Evolutionary conservation across 2,329 filamentous ascomycete species (phyloP).

Genomic region (Sclerotinia sclerotiorum): DNA sequence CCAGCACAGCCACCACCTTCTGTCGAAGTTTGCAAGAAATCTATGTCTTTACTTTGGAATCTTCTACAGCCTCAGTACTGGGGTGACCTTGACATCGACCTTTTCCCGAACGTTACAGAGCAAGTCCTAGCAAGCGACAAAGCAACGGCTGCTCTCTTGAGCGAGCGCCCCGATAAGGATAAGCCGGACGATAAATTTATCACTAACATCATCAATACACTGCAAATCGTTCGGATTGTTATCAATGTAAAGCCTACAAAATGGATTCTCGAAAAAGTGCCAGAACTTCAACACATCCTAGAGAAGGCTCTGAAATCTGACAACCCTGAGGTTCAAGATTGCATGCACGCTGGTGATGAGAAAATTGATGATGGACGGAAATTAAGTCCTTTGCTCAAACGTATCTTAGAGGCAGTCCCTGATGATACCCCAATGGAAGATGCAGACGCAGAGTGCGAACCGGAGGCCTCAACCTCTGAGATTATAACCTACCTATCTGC

Average conservation of each 20-base stretch:
- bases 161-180: slow-evolving; percentile 62
- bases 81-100: slow-evolving; percentile 87
- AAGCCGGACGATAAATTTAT: slow-evolving; percentile 81
- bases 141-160: slow-evolving; percentile 58
- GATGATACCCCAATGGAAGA: slow-evolving; percentile 73
- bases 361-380: slow-evolving; percentile 67
- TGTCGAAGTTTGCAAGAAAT: slow-evolving; percentile 81
- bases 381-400: slow-evolving; percentile 72
- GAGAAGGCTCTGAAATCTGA: slow-evolving; percentile 89
- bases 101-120: slow-evolving; percentile 88
- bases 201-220: slow-evolving; percentile 86
- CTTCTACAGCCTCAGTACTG: slow-evolving; percentile 85
- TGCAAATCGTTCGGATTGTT: slow-evolving; percentile 88
- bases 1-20: slow-evolving; percentile 54
- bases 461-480: slow-evolving; percentile 79
- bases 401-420: slow-evolving; percentile 86
- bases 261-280: slow-evolving; percentile 80
- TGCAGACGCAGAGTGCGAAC: slow-evolving; percentile 79
- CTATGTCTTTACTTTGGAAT: slow-evolving; percentile 77
- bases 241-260: slow-evolving; percentile 85
- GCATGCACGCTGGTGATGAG: slow-evolving; percentile 72
- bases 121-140: slow-evolving; percentile 82
- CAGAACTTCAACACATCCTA: slow-evolving; percentile 78
- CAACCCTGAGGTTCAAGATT: slow-evolving; percentile 90
- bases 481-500: slow-evolving; percentile 81